Evolutionary conservation across 2,329 filamentous ascomycete genomes (phyloP).

Genomic region (Monosporascus sp.): DNA sequence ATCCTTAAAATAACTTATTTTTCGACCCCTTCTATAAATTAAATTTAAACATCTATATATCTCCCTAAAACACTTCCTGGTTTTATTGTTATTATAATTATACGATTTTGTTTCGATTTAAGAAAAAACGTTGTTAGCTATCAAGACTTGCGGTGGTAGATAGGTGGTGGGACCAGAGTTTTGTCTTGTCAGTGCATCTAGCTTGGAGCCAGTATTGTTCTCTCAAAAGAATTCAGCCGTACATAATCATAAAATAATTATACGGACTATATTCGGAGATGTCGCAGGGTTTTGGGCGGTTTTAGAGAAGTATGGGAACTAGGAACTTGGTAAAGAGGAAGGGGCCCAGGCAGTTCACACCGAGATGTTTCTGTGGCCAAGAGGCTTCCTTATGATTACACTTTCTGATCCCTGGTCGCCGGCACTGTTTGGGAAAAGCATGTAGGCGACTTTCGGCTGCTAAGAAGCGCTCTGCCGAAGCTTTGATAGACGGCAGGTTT

Average conservation of each 20-base stretch:
- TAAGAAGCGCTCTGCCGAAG: constrained; percentile 1
- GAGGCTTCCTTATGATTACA: background rate
- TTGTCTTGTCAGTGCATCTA: too few relatives aligned
- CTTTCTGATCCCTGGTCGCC: background rate
- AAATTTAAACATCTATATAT: too few relatives aligned
- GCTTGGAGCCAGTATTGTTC: background rate
- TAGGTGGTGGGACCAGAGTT: too few relatives aligned
- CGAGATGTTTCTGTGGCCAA: constrained; percentile 2
- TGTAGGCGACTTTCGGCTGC: background rate
- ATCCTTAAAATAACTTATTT: too few relatives aligned
- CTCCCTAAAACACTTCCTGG: too few relatives aligned
- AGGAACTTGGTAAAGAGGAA: background rate
- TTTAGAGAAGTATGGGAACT: background rate
- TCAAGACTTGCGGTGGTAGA: too few relatives aligned
- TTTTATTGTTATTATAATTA: too few relatives aligned
- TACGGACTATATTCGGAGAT: background rate
- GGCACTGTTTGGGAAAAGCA: constrained; percentile 4
- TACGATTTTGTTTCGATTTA: too few relatives aligned
- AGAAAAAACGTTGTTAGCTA: too few relatives aligned
- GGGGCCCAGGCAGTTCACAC: background rate
- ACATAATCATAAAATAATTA: too few relatives aligned
- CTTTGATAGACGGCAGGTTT: background rate
- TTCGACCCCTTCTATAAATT: too few relatives aligned
- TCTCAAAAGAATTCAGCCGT: background rate
- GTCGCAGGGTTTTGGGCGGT: background rate